Conservation (phyloP, 768 basidiomycete species). For the Tylopilus rubrobrunneus region DNA sequence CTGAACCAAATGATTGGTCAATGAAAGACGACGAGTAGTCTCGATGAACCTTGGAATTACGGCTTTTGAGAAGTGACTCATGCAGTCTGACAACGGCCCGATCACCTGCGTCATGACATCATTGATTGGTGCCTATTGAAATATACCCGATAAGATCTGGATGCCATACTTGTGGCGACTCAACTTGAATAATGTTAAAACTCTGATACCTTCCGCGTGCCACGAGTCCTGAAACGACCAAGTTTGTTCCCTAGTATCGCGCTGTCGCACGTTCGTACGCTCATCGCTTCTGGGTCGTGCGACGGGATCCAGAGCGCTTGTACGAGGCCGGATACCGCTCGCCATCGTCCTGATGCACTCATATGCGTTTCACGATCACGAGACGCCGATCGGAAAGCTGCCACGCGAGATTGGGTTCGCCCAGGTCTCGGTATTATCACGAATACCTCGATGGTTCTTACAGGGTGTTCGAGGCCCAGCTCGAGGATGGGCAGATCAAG, state of each 20-base stretch:
- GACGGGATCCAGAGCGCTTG: constrained; percentile 60
- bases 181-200: too few relatives aligned
- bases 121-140: too few relatives aligned
- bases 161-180: too few relatives aligned
- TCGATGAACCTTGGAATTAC: too few relatives aligned
- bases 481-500: constrained; percentile 53
- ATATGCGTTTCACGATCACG: constrained; percentile 88
- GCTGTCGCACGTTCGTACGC: background rate
- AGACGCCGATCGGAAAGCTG: constrained; percentile 63
- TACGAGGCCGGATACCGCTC: constrained; percentile 79
- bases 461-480: constrained; percentile 73
- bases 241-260: constrained; percentile 33
- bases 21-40: too few relatives aligned
- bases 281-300: constrained; percentile 33
- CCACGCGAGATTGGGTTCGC: constrained; percentile 82
- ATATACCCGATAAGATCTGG: too few relatives aligned
- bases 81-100: too few relatives aligned
- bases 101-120: too few relatives aligned
- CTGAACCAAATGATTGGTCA: too few relatives aligned
- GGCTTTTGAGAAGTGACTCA: too few relatives aligned
- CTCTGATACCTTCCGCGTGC: too few relatives aligned
- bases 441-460: constrained; percentile 92
- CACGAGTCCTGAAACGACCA: constrained; percentile 62
- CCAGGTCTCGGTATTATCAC: constrained; percentile 84
- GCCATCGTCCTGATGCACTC: constrained; percentile 91